Conservation (phyloP, 768 basidiomycete genomes). For the Pulveroboletus ravenelii region DNA sequence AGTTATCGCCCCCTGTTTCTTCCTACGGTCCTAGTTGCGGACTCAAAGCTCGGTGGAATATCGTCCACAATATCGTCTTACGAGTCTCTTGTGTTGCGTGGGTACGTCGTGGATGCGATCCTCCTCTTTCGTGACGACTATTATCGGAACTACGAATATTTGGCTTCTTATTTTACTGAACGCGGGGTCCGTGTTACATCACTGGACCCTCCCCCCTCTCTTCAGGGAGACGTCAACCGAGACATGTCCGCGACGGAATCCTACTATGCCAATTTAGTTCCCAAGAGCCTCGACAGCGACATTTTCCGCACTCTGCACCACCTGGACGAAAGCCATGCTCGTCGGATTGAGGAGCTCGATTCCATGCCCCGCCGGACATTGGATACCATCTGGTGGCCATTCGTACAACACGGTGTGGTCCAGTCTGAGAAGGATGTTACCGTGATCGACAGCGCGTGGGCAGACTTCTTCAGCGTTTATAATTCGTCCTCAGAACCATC, state of each 20-base stretch:
- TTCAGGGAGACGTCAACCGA: conserved; percentile 36
- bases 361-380: conserved; percentile 76
- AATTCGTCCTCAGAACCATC: conserved; percentile 27
- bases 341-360: conserved; percentile 67
- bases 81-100: conserved; percentile 86
- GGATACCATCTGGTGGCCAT: conserved; percentile 92
- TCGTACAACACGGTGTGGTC: conserved; percentile 83
- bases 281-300: conserved; percentile 31
- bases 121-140: conserved; percentile 82
- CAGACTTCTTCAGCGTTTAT: conserved; percentile 81
- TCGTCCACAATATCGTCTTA: conserved; percentile 90
- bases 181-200: conserved; percentile 54
- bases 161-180: conserved; percentile 73
- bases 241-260: conserved; percentile 53
- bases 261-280: conserved; percentile 63
- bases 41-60: conserved; percentile 89
- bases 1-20: conserved; percentile 82
- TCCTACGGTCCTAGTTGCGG: conserved; percentile 83
- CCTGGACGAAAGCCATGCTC: conserved; percentile 58
- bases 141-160: conserved; percentile 84
- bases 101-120: conserved; percentile 82
- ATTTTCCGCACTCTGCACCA: conserved; percentile 48
- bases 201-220: conserved; percentile 55
- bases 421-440: conserved; percentile 69
- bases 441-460: conserved; percentile 86